Base-by-base conservation (phyloP, 139 green algal genomes). In the Pseudopediastrum boryanum region DNA sequence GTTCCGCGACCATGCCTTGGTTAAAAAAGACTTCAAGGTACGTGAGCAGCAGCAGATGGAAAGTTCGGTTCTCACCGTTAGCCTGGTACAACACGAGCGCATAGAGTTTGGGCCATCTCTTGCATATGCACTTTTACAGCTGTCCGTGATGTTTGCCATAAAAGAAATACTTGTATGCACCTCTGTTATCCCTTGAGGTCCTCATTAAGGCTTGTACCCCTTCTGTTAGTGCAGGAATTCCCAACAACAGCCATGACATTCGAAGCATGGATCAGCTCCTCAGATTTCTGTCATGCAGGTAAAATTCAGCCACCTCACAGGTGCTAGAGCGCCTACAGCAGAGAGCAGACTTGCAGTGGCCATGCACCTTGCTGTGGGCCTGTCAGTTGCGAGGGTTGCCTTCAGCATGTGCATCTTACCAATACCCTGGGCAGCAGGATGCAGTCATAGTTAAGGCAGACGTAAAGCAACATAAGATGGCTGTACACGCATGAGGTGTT, bases 261-360 rank as follows among this genome's bases (percentile, higher is more conserved):
- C 80, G 93, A 97, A 78, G 93, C 93, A 12, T 97, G 93, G 93
- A 77, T 97, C 21, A 88, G 81, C 62, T 93, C 93, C 9, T 92
- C 86, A 19, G 93, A 97, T 71, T 92, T 88, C 44, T 97, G 93
- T 79, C 89, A 97, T 68, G 61, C 83, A 21, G 87, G 90, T 91
- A 36, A 67, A 75, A 36, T n/a, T n/a, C n/a, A n/a, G n/a, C n/a
- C n/a, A n/a, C n/a, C n/a, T n/a, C n/a, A n/a, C n/a, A n/a, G n/a
- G n/a, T n/a, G n/a, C n/a, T n/a, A n/a, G n/a, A n/a, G n/a, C n/a
- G n/a, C n/a, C n/a, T n/a, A n/a, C n/a, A n/a, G n/a, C n/a, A n/a
- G n/a, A n/a, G n/a, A n/a, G n/a, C n/a, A n/a, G n/a, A n/a, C n/a
- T n/a, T n/a, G n/a, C n/a, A n/a, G n/a, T n/a, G n/a, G n/a, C n/a